These are phyloP conservation scores for Aspergillus fumigatiaffinis DNA, from an alignment of 2,329 filamentous ascomycete genomes.

Conservation along the genomic window DNA sequence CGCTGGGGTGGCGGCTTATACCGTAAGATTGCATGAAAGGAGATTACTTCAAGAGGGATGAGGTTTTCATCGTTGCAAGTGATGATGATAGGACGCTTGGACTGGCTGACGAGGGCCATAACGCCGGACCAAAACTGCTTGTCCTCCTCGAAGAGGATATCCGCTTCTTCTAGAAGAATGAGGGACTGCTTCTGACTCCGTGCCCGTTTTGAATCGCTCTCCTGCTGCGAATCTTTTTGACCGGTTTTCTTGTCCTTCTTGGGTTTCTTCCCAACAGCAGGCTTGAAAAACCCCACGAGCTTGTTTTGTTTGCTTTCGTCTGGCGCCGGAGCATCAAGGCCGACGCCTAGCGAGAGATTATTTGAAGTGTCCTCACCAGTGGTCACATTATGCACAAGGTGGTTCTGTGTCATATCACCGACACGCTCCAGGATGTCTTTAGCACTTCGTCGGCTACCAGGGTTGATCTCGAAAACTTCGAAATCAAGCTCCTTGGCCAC, in stretches of 20 bases:
- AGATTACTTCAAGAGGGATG: conserved; percentile 70
- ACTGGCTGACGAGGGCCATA: conserved; percentile 70
- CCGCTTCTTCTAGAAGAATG: conserved; percentile 90
- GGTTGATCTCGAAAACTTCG: conserved; percentile 92
- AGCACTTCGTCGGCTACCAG: conserved; percentile 76
- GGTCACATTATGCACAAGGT: conserved; percentile 65
- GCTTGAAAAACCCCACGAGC: conserved; percentile 77
- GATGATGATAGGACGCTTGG: conserved; percentile 87
- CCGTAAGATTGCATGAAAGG: conserved; percentile 79
- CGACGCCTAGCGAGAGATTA: conserved; percentile 19
- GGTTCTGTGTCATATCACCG: conserved; percentile 95
- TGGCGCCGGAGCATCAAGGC: conserved; percentile 54
- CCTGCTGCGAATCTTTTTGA: conserved; percentile 19
- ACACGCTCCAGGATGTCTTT: conserved; percentile 88
- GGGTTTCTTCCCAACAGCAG: conserved; percentile 39
- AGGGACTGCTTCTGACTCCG: conserved; percentile 80
- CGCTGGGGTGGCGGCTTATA: conserved; percentile 64
- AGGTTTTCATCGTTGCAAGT: conserved; percentile 90
- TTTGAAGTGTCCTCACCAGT: conserved; percentile 22
- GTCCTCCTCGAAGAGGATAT: conserved; percentile 91
- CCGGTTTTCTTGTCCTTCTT: conserved; percentile 16
- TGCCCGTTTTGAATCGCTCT: conserved; percentile 30
- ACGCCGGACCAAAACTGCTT: conserved; percentile 91
- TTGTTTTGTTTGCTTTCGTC: conserved; percentile 70
- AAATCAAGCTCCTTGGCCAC: conserved; percentile 88